Base-by-base conservation (phyloP, 148 eudicot species). In the Rhododendron simsii region DNA sequence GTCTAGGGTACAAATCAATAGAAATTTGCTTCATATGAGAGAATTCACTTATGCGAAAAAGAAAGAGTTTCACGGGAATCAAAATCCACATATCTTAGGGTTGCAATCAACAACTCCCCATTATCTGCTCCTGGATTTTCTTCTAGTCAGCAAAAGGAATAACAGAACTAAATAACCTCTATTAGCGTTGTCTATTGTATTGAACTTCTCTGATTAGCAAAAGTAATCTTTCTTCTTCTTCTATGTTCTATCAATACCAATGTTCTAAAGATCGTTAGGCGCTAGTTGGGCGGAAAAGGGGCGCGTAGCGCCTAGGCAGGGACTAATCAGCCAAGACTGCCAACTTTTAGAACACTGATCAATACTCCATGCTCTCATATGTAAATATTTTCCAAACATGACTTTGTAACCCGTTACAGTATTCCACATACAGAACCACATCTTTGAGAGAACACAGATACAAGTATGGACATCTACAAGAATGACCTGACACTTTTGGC, bases 401-500 rank as follows among this genome's bases (percentile, higher is more conserved):
- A 65, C 55, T 65, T 71, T 13, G 44, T 47, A 47, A n/a, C 63
- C 21, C 4, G 1, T 50, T 80, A 5, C 26, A 45, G 5, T 44
- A 47, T 69, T n/a, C 26, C 45, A 39, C 41, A 71, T 7, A 50
- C 30, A 73, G 28, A 8, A 4, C 39, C 78, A 69, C 44, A 45
- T 13, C 16, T 26, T 41, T 18, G 51, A 21, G 35, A 84, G 44
- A 73, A 14, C 15, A 12, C 13, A 18, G 23, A 53, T 33, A 81
- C 67, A 14, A 81, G 48, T 81, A 78, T 14, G 55, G 21, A 61
- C 63, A 41, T 83, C 28, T 83, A 59, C 37, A 44, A 50, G 33
- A 84, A 63, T 87, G 50, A 87, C 90, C 89, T 90, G 81, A 95
- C 96, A 87, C 63, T 88, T 85, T 91, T 91, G 91, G 94, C 95